A percentile compares a stretch with the other conserved stretches of the same genome.
Conservation (phyloP, 2,329 filamentous ascomycete genomes). For the Kalmusia sp. region DNA sequence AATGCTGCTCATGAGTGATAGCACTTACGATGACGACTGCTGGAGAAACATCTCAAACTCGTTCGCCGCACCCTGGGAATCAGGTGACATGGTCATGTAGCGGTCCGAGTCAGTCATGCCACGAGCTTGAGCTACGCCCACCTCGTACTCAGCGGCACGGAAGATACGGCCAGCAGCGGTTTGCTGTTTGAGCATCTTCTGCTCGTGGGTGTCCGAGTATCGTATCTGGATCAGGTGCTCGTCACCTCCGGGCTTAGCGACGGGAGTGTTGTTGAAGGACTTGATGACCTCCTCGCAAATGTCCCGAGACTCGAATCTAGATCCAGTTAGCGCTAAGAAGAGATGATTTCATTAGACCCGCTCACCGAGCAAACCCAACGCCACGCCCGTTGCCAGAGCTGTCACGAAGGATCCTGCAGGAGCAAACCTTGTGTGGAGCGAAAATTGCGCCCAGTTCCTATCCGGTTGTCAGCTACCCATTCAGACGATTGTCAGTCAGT, state of each 20-base stretch:
- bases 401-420: conserved; percentile 93
- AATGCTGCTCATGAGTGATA: too few relatives aligned
- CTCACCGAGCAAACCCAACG: conserved; percentile 94
- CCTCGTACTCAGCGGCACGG: conserved; percentile 87
- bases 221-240: conserved; percentile 90
- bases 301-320: conserved; percentile 86
- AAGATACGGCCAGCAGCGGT: conserved; percentile 95
- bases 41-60: conserved; percentile 50
- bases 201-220: conserved; percentile 94
- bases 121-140: conserved; percentile 49
- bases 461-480: conserved; percentile 20
- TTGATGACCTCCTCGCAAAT: conserved; percentile 89
- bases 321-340: conserved; percentile 6
- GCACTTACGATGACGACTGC: conserved; percentile 22
- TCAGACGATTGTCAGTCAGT: neutral
- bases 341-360: conserved; percentile 6
- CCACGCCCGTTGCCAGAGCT: conserved; percentile 91
- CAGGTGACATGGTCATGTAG: conserved; percentile 42
- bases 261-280: conserved; percentile 77
- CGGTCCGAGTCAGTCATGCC: conserved; percentile 41
- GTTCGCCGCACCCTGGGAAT: conserved; percentile 39
- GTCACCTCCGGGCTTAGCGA: conserved; percentile 66
- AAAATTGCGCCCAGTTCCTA: conserved; percentile 81
- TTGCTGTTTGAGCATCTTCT: conserved; percentile 96
- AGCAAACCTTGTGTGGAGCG: conserved; percentile 81